A percentile compares a stretch with the other conserved stretches of the same genome.
Conservation (phyloP, 2,329 filamentous ascomycete species). For the Fusarium sarcochroum region DNA sequence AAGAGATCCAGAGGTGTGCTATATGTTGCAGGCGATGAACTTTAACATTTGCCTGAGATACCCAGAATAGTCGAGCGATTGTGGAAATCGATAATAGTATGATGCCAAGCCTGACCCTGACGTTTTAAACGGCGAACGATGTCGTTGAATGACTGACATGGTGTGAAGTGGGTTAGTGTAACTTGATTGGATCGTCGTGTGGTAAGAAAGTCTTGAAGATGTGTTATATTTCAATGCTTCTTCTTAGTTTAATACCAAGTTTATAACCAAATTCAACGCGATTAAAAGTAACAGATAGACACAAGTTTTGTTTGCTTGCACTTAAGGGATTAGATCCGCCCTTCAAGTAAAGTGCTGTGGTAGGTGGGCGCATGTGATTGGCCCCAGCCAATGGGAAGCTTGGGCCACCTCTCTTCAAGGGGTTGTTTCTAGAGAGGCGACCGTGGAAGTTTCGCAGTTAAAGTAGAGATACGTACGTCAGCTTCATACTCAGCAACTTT, state of each 20-base stretch:
- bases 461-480: conserved; percentile 47
- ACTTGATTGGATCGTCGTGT: neutral
- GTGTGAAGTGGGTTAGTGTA: neutral
- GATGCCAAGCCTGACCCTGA: neutral
- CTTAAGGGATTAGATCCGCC: neutral
- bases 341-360: conserved; percentile 17
- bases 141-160: no score
- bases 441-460: conserved; percentile 50
- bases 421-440: conserved; percentile 48
- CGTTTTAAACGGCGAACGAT: neutral
- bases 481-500: conserved; percentile 40
- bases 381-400: conserved; percentile 38
- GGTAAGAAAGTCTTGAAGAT: no score
- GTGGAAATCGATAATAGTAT: conserved; percentile 8
- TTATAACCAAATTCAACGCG: no score
- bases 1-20: neutral
- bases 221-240: no score
- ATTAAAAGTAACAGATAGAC: neutral
- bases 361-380: conserved; percentile 40
- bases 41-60: conserved; percentile 26
- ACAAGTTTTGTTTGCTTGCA: neutral
- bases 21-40: conserved; percentile 13
- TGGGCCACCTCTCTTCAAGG: conserved; percentile 44
- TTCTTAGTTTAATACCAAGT: no score
- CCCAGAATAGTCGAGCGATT: conserved; percentile 22